These are phyloP conservation scores for Lactifluus echinatus DNA, from an alignment of 768 basidiomycete genomes.

Conservation along the genomic window DNA sequence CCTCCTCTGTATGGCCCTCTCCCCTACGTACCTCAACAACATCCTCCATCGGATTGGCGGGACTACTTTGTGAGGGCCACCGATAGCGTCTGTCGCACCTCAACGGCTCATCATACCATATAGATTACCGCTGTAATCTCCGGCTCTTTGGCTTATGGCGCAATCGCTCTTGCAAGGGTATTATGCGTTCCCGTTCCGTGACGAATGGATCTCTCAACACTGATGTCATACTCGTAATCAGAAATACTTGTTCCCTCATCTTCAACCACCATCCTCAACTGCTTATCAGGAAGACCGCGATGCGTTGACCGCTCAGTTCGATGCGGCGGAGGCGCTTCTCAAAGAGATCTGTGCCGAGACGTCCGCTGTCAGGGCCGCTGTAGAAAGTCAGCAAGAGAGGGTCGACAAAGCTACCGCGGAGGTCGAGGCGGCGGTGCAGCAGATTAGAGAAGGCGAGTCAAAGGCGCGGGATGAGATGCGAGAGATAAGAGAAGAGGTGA, in stretches of 20 bases:
- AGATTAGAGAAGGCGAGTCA: conserved; percentile 70
- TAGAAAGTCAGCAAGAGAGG: conserved; percentile 67
- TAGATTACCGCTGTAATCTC: conserved; percentile 92
- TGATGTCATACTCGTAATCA: conserved; percentile 27
- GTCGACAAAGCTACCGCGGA: conserved; percentile 66
- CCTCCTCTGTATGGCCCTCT: conserved; percentile 35
- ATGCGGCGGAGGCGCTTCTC: conserved; percentile 74
- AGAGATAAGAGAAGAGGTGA: conserved; percentile 86
- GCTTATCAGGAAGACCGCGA: conserved; percentile 86
- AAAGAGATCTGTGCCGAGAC: conserved; percentile 77
- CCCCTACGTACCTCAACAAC: conserved; percentile 34
- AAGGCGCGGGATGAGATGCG: conserved; percentile 83
- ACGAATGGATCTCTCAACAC: not conserved
- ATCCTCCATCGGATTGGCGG: conserved; percentile 81
- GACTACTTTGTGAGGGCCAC: conserved; percentile 80
- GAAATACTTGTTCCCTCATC: conserved; percentile 89
- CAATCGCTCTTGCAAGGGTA: conserved; percentile 72
- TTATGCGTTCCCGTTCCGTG: conserved; percentile 25
- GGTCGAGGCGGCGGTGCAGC: conserved; percentile 61
- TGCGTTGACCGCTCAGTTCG: conserved; percentile 80
- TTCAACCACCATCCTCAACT: conserved; percentile 78
- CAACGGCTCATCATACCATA: not conserved
- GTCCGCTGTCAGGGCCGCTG: conserved; percentile 55
- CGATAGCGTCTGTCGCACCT: conserved; percentile 14
- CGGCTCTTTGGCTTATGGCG: conserved; percentile 75